Conservation (phyloP, 2,329 filamentous ascomycete species). For the Fusarium sterilihyphosum region DNA sequence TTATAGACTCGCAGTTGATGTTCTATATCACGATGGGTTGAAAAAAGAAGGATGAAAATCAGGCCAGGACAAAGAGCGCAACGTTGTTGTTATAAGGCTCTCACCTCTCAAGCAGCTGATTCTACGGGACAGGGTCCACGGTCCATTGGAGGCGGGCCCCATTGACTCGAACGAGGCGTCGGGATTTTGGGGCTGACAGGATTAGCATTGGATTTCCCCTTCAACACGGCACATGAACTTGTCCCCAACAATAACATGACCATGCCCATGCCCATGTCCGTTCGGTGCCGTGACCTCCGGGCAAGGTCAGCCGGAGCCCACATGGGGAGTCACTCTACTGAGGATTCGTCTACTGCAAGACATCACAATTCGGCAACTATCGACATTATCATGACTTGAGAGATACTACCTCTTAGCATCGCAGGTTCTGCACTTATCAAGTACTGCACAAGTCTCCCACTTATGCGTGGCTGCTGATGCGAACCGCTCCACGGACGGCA, state of each 20-base stretch:
- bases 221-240: slow-evolving; percentile 20
- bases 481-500: slow-evolving; percentile 7
- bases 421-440: background rate
- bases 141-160: slow-evolving; percentile 20
- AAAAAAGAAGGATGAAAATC: slow-evolving; percentile 4
- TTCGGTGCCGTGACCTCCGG: slow-evolving; percentile 37
- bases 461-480: slow-evolving; percentile 24
- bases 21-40: background rate
- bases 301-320: slow-evolving; percentile 40
- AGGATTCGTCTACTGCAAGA: slow-evolving; percentile 5
- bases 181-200: slow-evolving; percentile 14
- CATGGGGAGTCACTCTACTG: slow-evolving; percentile 13
- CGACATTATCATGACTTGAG: slow-evolving; percentile 13
- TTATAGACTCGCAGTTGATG: background rate
- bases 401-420: background rate
- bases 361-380: slow-evolving; percentile 22
- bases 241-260: background rate
- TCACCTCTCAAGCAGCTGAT: slow-evolving; percentile 3
- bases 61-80: slow-evolving; percentile 24
- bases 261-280: slow-evolving; percentile 22
- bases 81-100: slow-evolving; percentile 33
- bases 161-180: slow-evolving; percentile 14
- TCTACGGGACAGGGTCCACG: slow-evolving; percentile 15
- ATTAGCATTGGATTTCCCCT: background rate
- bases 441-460: slow-evolving; percentile 14